Evolutionary conservation across 805 yeast species (phyloP).

Genomic region (Kodamaea leandrae): DNA sequence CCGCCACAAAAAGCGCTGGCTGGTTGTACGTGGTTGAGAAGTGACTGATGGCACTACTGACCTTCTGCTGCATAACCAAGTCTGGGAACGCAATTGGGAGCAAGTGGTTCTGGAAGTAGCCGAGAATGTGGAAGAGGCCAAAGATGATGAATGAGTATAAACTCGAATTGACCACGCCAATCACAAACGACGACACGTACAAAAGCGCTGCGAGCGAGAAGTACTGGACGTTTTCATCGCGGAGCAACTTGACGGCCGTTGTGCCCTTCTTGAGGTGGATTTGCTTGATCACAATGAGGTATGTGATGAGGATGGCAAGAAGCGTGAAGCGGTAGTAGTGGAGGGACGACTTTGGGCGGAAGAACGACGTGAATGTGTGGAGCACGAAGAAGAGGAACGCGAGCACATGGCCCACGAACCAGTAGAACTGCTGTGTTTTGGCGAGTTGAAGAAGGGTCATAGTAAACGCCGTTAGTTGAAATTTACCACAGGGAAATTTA

Average conservation of each 20-base stretch:
- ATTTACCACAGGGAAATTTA: not conserved
- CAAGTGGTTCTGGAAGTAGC: constrained; percentile 37
- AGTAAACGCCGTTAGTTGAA: too few relatives aligned
- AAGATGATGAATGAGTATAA: constrained; percentile 35
- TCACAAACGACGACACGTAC: constrained; percentile 26
- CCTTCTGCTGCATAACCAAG: constrained; percentile 36
- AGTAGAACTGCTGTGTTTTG: constrained; percentile 60
- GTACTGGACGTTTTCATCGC: constrained; percentile 44
- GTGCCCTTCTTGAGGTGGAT: constrained; percentile 44
- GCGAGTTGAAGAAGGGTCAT: constrained; percentile 12
- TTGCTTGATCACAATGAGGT: constrained; percentile 61
- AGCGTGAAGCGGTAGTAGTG: constrained; percentile 37
- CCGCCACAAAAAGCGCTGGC: constrained; percentile 37
- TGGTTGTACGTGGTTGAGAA: constrained; percentile 34
- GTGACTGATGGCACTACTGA: constrained; percentile 27
- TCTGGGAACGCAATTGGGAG: constrained; percentile 19
- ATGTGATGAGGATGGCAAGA: constrained; percentile 55
- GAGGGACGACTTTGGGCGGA: constrained; percentile 28
- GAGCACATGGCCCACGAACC: constrained; percentile 64
- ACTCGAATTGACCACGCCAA: constrained; percentile 39
- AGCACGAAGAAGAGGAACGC: constrained; percentile 43
- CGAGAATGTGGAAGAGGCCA: constrained; percentile 37
- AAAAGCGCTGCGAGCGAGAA: constrained; percentile 32
- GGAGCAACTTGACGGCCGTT: constrained; percentile 19
- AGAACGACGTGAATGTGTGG: constrained; percentile 42